Conservation (phyloP, 1,284 basidiomycete genomes). For the Termitomyces sp. region DNA sequence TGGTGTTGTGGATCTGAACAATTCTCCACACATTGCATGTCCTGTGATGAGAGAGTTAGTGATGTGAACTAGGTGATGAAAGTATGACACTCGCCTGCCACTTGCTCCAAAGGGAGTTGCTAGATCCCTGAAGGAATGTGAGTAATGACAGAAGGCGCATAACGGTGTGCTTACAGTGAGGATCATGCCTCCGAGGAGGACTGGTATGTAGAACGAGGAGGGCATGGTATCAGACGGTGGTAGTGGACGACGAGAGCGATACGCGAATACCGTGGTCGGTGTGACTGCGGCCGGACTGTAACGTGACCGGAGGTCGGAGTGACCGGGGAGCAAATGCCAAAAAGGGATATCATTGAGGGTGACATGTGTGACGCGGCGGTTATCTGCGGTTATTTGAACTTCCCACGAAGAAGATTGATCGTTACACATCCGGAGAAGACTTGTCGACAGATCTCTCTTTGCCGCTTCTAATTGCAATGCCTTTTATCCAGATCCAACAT, state of each 20-base stretch:
- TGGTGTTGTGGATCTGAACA: slow-evolving; percentile 57
- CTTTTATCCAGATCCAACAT: slow-evolving; percentile 36
- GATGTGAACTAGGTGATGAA: slow-evolving; percentile 6
- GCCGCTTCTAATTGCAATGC: slow-evolving; percentile 30
- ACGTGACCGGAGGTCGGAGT: slow-evolving; percentile 22
- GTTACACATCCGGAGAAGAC: slow-evolving; percentile 30
- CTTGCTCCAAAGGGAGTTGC: slow-evolving; percentile 77
- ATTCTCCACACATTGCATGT: slow-evolving; percentile 95
- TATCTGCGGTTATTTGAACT: slow-evolving; percentile 7
- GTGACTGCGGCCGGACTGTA: slow-evolving; percentile 10
- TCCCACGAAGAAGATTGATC: slow-evolving; percentile 27
- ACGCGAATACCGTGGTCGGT: too few species aligned
- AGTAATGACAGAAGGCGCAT: neutral
- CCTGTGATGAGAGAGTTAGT: slow-evolving; percentile 37
- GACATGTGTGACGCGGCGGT: slow-evolving; percentile 13
- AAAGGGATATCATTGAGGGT: neutral
- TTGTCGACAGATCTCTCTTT: slow-evolving; percentile 29
- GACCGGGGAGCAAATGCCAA: slow-evolving; percentile 13
- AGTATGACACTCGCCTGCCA: slow-evolving; percentile 57
- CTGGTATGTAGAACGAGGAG: slow-evolving; percentile 41
- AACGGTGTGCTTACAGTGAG: slow-evolving; percentile 49
- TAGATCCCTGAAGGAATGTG: slow-evolving; percentile 51
- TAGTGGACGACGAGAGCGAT: neutral
- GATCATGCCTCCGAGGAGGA: slow-evolving; percentile 72
- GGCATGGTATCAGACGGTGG: slow-evolving; percentile 38